A percentile compares a stretch with the other conserved stretches of the same genome.
Conservation (phyloP, 768 basidiomycete species). For the Asterophora lycoperdoides region DNA sequence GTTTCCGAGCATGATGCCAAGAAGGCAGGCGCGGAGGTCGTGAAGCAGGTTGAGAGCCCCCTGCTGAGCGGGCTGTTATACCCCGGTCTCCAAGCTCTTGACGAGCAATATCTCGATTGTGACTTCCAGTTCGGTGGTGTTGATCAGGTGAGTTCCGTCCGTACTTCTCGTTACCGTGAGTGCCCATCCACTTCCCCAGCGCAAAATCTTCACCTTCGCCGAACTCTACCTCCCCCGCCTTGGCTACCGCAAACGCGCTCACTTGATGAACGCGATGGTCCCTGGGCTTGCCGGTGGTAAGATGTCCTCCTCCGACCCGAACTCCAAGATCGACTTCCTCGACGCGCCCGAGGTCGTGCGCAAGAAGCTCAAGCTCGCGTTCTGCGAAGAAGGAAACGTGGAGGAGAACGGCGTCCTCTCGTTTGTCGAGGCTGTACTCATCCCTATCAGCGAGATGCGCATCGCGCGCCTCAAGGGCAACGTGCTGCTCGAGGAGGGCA, state of each 20-base stretch:
- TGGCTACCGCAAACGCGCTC: slow-evolving; percentile 91
- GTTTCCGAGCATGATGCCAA: slow-evolving; percentile 96
- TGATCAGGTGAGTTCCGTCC: slow-evolving; percentile 68
- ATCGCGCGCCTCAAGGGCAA: slow-evolving; percentile 53
- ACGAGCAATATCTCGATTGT: slow-evolving; percentile 92
- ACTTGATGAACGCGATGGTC: slow-evolving; percentile 98
- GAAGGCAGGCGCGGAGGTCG: slow-evolving; percentile 97
- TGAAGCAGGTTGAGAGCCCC: slow-evolving; percentile 94
- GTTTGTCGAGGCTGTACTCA: slow-evolving; percentile 83
- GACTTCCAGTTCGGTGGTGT: slow-evolving; percentile 99
- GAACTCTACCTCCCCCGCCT: slow-evolving; percentile 92
- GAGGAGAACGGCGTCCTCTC: slow-evolving; percentile 85
- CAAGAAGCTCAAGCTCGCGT: slow-evolving; percentile 87
- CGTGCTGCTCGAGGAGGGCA: slow-evolving; percentile 42
- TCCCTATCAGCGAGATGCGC: slow-evolving; percentile 78
- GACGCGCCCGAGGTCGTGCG: slow-evolving; percentile 80
- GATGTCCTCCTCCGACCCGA: slow-evolving; percentile 97
- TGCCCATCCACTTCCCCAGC: slow-evolving; percentile 38
- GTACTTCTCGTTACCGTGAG: background rate
- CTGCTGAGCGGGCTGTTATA: slow-evolving; percentile 89
- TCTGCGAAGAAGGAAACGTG: slow-evolving; percentile 90
- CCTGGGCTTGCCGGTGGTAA: slow-evolving; percentile 93
- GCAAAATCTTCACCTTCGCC: slow-evolving; percentile 98
- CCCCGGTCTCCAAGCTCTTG: slow-evolving; percentile 94
- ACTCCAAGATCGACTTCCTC: slow-evolving; percentile 97